Conservation (phyloP, 208 protist genomes). For the Naegleria fowleri region DNA sequence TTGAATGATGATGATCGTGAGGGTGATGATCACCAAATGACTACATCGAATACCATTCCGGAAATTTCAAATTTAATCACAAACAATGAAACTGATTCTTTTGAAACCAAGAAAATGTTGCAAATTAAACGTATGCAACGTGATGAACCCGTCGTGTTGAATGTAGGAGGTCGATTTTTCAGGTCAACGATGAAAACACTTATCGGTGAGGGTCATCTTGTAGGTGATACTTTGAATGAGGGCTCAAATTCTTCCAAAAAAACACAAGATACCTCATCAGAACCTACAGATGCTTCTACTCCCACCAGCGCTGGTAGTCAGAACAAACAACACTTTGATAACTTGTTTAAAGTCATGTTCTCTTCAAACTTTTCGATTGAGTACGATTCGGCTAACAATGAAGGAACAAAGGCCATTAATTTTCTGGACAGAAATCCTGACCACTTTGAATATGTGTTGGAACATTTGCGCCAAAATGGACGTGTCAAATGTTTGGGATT, state of each 20-base stretch:
- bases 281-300: too few relatives aligned
- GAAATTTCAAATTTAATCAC: background rate
- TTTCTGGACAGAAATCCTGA: background rate
- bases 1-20: background rate
- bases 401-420: background rate
- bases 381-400: background rate
- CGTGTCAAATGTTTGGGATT: background rate
- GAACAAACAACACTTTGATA: background rate
- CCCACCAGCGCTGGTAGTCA: background rate
- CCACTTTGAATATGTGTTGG: background rate
- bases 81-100: background rate
- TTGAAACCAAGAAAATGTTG: background rate
- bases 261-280: background rate
- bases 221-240: background rate
- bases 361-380: background rate
- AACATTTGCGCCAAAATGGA: background rate
- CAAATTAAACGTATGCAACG: background rate
- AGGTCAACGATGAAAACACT: background rate
- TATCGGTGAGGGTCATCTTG: background rate
- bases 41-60: background rate
- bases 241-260: background rate
- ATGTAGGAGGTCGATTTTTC: background rate
- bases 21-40: background rate
- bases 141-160: background rate
- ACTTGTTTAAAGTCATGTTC: slow-evolving; percentile 8